phyloP scores from a whole-genome alignment of 371 early-diverging fungal species.

The Mortierella sp. region DNA sequence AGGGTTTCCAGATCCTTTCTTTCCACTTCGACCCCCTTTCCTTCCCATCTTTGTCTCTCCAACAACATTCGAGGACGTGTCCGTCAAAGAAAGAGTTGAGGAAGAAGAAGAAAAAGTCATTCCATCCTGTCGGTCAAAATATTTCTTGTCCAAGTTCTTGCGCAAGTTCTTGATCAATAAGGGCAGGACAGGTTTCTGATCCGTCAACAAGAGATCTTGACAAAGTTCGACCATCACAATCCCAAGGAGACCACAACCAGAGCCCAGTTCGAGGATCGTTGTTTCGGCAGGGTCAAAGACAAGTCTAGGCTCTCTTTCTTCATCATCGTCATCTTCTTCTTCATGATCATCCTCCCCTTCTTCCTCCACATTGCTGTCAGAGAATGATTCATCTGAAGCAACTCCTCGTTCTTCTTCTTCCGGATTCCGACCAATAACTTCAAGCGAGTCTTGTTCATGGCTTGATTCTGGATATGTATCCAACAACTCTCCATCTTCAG shows the following conservation, averaged over 20 bases:
- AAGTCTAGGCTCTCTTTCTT: slow-evolving; percentile 5
- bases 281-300: slow-evolving; percentile 40
- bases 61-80: no score
- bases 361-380: not conserved
- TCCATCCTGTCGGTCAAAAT: slow-evolving; percentile 32
- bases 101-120: not conserved
- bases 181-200: slow-evolving; percentile 44
- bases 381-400: not conserved
- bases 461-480: not conserved
- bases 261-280: slow-evolving; percentile 41
- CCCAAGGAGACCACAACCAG: slow-evolving; percentile 49
- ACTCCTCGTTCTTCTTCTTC: not conserved
- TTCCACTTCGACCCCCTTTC: no score
- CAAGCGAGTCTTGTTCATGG: no score
- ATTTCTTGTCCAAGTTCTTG: slow-evolving; percentile 43
- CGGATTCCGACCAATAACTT: not conserved
- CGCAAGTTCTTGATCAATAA: slow-evolving; percentile 42
- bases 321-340: slow-evolving; percentile 12
- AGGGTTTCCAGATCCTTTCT: no score
- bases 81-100: no score
- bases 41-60: no score
- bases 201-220: slow-evolving; percentile 35
- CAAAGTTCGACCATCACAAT: slow-evolving; percentile 48
- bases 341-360: slow-evolving; percentile 8
- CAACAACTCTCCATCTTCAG: slow-evolving; percentile 22